A percentile compares a stretch with the other conserved stretches of the same genome.
Evolutionary conservation across 108 stramenopile genomes (phyloP).

Genomic region (Aurantiochytrium sp.): DNA sequence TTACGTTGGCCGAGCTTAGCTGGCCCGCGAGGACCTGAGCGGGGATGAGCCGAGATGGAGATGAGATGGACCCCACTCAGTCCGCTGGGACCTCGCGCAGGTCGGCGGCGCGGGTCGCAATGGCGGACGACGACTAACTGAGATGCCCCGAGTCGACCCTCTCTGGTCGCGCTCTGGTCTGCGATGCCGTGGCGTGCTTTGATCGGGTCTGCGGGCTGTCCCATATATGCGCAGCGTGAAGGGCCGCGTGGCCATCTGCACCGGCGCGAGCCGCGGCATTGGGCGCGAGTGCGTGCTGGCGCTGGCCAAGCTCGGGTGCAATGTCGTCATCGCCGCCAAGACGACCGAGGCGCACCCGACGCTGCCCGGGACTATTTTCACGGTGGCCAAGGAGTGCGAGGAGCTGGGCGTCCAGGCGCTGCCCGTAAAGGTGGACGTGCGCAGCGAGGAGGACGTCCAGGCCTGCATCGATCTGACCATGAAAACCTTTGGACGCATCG

Average conservation of each 20-base stretch:
- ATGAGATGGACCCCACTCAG: no score
- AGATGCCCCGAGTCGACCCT: no score
- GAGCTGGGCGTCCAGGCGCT: background rate
- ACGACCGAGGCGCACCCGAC: background rate
- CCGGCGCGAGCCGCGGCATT: conserved; percentile 54
- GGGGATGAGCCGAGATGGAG: no score
- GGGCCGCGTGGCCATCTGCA: conserved; percentile 39
- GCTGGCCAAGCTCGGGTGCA: conserved; percentile 50
- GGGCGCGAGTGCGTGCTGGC: conserved; percentile 52
- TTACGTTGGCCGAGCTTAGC: no score
- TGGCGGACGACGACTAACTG: no score
- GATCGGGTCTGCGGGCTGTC: no score
- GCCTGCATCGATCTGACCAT: conserved; percentile 17
- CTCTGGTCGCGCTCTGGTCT: no score
- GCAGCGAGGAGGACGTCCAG: background rate
- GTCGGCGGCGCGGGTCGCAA: no score
- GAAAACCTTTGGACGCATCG: conserved; percentile 31
- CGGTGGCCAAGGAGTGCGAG: background rate
- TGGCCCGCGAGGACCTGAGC: no score
- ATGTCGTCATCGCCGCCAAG: conserved; percentile 42
- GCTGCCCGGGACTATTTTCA: conserved; percentile 8
- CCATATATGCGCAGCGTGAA: background rate
- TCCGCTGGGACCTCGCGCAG: no score
- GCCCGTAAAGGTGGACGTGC: conserved; percentile 8
- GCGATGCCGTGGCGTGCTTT: no score